Base-by-base conservation (phyloP, 139 green algal genomes). In the Asterochloris sp. region DNA sequence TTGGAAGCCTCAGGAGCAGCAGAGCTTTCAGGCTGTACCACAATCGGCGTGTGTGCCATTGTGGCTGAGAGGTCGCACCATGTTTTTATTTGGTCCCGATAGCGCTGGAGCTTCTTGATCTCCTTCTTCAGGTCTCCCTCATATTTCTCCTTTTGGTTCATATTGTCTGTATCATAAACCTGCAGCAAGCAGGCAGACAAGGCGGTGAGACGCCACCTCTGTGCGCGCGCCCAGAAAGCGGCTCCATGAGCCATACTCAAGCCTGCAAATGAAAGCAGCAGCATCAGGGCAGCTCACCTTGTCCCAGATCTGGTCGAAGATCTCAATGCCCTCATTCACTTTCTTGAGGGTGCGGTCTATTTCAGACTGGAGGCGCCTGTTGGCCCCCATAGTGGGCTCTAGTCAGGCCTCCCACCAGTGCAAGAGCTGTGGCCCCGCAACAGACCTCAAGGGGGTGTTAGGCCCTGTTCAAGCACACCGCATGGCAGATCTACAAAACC, bases 71-170 rank as follows among this genome's bases (percentile, higher is more conserved):
- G 38, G 71, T 24, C 87, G 26, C 82, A 97, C 97, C 97, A 99
- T 93, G 92, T 94, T 83, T 99, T 99, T 77, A 99, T 98, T 84
- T 98, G 94, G 86, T 99, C 97, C 13, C 97, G 87, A 81, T 96
- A 94, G n/a, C 95, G 89, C 89, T 99, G 97, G 54, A 99, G 92
- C 90, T 99, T 99, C 88, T 99, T 99, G 27, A 99, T 98, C 87
- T 99, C 96, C 82, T 98, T 98, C 90, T 99, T 99, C 27, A 99
- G 85, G 73, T 99, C 96, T 19, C 90, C 93, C 82, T 99, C 97
- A 68, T 96, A 94, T 90, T 99, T 99, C 78, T 99, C 97, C 79
- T 95, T 95, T 80, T 97, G 92, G 80, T 96, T 96, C 28, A 81
- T 76, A 82, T 96, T 98, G 26, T 99, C 96, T 12, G 90, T 94